Base-by-base conservation (phyloP, 768 basidiomycete genomes). In the Psilocybe tampanensis region DNA sequence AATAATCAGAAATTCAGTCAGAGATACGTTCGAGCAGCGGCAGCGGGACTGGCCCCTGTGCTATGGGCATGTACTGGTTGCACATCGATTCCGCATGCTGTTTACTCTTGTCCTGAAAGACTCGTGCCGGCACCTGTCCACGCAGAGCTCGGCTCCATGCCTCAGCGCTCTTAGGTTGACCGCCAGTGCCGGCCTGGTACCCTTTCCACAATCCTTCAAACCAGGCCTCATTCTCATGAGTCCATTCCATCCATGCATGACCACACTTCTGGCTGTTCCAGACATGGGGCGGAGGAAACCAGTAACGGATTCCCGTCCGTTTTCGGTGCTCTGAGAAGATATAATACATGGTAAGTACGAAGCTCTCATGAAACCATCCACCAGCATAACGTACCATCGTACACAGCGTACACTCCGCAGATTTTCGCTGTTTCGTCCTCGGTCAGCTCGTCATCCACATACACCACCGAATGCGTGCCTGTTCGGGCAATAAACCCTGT, bases 391-490 rank as follows among this genome's bases (percentile, higher is more conserved):
- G 26, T 45, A 50, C 61, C 50, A 9, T 54, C 56, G 21, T 62
- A 62, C 7, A 62, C 42, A 15, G 50, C 32, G n/a, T 62, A 62
- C 21, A 54, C 55, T 13, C 61, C 57, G 23, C 56, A 58, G 22
- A 62, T 56, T 12, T 48, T 52, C 1, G 61, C 54, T 12, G 54
- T 24, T 17, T 62, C 61, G 29, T 56, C 9, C 17, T 55, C 61
- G 5, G 51, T 59, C 12, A 62, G 49, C 17, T 56, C 51, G 24
- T 62, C 50, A 17, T 62, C 61, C 18, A 54, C 59, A n/a, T 56
- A 62, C 8, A 4, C 26, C 12, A 29, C 8, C 9, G 36, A 54
- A 12, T 23, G 8, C 9, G 15, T 11, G 19, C 24, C 57, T 15
- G 44, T 19, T 21, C 24, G 29, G 21, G 26, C 39, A 9, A 59